phyloP scores from a whole-genome alignment of 805 yeast genomes.

The Saccharomycopsis fermentans region DNA sequence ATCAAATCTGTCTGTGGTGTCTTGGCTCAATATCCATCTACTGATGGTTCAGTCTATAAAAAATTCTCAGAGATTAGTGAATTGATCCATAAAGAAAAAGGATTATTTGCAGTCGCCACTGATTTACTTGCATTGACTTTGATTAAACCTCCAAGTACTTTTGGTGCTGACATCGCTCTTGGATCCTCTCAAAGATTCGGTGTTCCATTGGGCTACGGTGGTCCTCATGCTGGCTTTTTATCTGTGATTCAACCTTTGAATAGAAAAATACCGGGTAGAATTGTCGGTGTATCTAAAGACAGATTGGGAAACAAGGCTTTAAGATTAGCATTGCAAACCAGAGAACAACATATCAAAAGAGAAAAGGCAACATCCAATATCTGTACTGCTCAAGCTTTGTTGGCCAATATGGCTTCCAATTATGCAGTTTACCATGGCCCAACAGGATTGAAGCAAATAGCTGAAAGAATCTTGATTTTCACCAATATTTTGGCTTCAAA shows the following conservation, averaged over 20 bases:
- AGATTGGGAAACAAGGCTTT: conserved; percentile 83
- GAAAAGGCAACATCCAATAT: conserved; percentile 97
- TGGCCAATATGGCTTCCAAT: conserved; percentile 92
- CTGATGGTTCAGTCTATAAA: conserved; percentile 59
- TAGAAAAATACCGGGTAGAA: conserved; percentile 93
- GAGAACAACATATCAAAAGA: conserved; percentile 96
- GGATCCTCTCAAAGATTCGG: conserved; percentile 96
- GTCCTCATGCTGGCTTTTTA: conserved; percentile 97
- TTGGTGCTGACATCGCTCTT: conserved; percentile 86
- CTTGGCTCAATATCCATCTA: conserved; percentile 81
- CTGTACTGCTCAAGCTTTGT: conserved; percentile 94
- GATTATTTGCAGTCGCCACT: conserved; percentile 76
- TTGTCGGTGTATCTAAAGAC: conserved; percentile 88
- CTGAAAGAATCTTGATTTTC: conserved; percentile 62
- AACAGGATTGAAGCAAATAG: conserved; percentile 68
- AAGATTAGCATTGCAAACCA: conserved; percentile 89
- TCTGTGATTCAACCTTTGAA: conserved; percentile 73
- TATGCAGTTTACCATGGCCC: conserved; percentile 97
- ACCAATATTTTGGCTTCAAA: conserved; percentile 62
- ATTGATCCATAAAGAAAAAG: conserved; percentile 59
- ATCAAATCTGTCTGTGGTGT: conserved; percentile 57
- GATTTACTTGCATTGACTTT: conserved; percentile 85
- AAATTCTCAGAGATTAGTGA: conserved; percentile 50
- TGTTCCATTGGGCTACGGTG: conserved; percentile 96
- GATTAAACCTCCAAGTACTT: conserved; percentile 71